phyloP scores from a whole-genome alignment of 1,284 basidiomycete species.

The Phylloboletellus chloephorus region DNA sequence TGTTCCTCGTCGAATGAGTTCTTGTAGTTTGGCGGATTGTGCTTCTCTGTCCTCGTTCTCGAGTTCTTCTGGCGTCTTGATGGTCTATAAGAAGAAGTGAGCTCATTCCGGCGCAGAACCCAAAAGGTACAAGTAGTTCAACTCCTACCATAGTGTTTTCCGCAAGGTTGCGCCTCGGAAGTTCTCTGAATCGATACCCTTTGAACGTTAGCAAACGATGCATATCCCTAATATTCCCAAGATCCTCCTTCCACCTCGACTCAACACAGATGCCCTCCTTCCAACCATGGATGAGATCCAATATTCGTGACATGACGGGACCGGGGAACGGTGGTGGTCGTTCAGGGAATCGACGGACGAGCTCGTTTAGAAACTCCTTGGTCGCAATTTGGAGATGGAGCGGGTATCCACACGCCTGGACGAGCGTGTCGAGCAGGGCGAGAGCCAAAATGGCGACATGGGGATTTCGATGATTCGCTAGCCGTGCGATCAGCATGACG shows the following conservation, averaged over 20 bases:
- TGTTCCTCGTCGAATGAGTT: slow-evolving; percentile 93
- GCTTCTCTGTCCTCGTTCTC: slow-evolving; percentile 95
- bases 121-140: neutral
- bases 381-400: slow-evolving; percentile 98
- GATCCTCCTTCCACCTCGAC: slow-evolving; percentile 92
- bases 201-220: slow-evolving; percentile 93
- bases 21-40: slow-evolving; percentile 96
- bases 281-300: slow-evolving; percentile 94
- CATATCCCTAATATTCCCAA: slow-evolving; percentile 98
- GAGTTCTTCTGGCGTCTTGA: slow-evolving; percentile 94
- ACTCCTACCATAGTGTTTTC: slow-evolving; percentile 47
- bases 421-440: slow-evolving; percentile 86
- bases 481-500: slow-evolving; percentile 75
- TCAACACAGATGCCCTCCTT: slow-evolving; percentile 90
- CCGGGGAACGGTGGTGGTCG: slow-evolving; percentile 93
- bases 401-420: slow-evolving; percentile 94
- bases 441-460: slow-evolving; percentile 84
- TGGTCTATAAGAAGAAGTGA: slow-evolving; percentile 47
- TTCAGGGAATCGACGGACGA: slow-evolving; percentile 96
- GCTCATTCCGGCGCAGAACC: slow-evolving; percentile 4
- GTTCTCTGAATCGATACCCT: slow-evolving; percentile 86
- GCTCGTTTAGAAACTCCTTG: slow-evolving; percentile 98
- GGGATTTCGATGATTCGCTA: slow-evolving; percentile 86
- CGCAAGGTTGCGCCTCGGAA: slow-evolving; percentile 40
- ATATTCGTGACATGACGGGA: slow-evolving; percentile 89